A percentile compares a stretch with the other conserved stretches of the same genome.
Evolutionary conservation across 768 basidiomycete species (phyloP).

Genomic region (Exsudoporus frostii): DNA sequence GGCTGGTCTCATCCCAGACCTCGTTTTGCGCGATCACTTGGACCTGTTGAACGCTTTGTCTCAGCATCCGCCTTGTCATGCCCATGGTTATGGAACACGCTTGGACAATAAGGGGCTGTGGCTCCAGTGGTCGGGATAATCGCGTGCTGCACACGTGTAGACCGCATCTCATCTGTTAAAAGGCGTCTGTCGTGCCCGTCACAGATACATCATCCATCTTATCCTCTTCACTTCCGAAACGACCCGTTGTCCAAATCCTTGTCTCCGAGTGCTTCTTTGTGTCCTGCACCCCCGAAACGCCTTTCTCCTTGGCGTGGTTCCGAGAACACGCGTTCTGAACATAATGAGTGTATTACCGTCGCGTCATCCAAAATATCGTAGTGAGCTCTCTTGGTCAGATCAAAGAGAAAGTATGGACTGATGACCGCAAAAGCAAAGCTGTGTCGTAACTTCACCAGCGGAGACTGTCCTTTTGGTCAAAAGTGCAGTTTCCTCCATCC

Average conservation of each 20-base stretch:
- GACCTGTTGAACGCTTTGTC: constrained; percentile 14
- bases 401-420: background rate
- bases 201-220: constrained; percentile 20
- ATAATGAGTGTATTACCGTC: constrained; percentile 8
- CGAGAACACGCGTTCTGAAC: constrained; percentile 4
- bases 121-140: constrained; percentile 22
- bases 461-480: constrained; percentile 37
- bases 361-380: constrained; percentile 30
- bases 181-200: constrained; percentile 18
- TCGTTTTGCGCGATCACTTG: background rate
- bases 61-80: background rate
- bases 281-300: background rate
- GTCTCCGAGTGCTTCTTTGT: background rate
- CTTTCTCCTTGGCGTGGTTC: background rate
- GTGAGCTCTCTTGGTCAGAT: constrained; percentile 20
- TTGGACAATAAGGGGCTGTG: constrained; percentile 12
- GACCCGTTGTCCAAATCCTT: background rate
- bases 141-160: constrained; percentile 33
- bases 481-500: constrained; percentile 40
- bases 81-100: constrained; percentile 7
- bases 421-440: constrained; percentile 30
- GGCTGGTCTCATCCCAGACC: background rate
- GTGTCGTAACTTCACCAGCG: constrained; percentile 36
- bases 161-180: constrained; percentile 32
- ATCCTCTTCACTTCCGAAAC: constrained; percentile 5